These are phyloP conservation scores for Mycena leptocephala DNA, from an alignment of 768 basidiomycete genomes.

Conservation along the genomic window DNA sequence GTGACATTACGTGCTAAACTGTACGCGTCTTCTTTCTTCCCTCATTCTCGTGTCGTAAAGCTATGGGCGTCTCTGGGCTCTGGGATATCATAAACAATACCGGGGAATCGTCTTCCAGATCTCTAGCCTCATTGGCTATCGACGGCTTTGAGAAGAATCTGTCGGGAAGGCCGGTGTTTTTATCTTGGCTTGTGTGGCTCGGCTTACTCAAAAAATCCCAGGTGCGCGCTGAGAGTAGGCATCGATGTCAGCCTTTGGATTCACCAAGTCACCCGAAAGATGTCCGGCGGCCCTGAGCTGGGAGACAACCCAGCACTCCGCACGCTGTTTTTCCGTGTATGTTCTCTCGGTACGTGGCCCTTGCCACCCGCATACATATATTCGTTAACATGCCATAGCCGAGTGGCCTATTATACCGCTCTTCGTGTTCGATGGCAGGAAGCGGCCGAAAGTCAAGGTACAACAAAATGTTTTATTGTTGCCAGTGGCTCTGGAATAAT, in stretches of 20 bases:
- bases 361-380: background rate
- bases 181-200: conserved; percentile 32
- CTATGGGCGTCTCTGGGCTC: conserved; percentile 49
- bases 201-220: conserved; percentile 67
- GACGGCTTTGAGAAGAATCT: conserved; percentile 58
- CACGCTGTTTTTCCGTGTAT: conserved; percentile 80
- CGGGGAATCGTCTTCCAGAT: conserved; percentile 43
- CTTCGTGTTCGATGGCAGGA: conserved; percentile 83
- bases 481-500: conserved; percentile 35
- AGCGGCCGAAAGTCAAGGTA: conserved; percentile 77
- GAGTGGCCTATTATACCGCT: conserved; percentile 73
- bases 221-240: conserved; percentile 73
- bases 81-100: conserved; percentile 45
- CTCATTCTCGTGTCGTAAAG: background rate
- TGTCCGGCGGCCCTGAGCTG: conserved; percentile 62
- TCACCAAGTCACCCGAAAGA: conserved; percentile 68
- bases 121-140: conserved; percentile 38
- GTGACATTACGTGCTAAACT: background rate
- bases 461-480: background rate
- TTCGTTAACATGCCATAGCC: conserved; percentile 11
- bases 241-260: conserved; percentile 87
- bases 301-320: conserved; percentile 91
- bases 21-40: background rate
- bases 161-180: conserved; percentile 65
- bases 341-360: conserved; percentile 60